These are phyloP conservation scores for Byssochlamys sp. DNA, from an alignment of 2,329 filamentous ascomycete genomes.

Conservation along the genomic window DNA sequence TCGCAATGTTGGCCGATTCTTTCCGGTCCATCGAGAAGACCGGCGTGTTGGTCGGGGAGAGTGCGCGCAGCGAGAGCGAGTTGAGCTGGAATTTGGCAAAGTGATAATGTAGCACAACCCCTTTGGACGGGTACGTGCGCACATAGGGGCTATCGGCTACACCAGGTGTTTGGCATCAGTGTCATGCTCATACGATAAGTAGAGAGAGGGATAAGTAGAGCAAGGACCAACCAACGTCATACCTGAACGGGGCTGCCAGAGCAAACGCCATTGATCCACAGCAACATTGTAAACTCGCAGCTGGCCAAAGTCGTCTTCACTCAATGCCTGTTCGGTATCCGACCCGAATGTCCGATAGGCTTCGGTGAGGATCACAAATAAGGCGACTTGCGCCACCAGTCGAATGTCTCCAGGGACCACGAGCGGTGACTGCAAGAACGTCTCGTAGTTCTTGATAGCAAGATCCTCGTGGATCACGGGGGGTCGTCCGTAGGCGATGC, in stretches of 20 bases:
- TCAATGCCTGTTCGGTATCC: slow-evolving; percentile 44
- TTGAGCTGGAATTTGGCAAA: slow-evolving; percentile 47
- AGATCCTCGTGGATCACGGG: slow-evolving; percentile 51
- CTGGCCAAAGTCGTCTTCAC: slow-evolving; percentile 44
- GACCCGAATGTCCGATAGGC: slow-evolving; percentile 49
- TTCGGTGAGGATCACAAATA: slow-evolving; percentile 51
- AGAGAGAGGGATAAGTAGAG: no score
- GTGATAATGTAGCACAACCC: slow-evolving; percentile 44
- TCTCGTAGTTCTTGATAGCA: slow-evolving; percentile 49
- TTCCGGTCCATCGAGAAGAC: slow-evolving; percentile 37
- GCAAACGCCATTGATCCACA: slow-evolving; percentile 44
- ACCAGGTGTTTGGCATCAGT: background rate
- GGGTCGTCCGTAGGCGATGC: slow-evolving; percentile 51
- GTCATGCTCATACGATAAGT: background rate
- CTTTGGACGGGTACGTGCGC: slow-evolving; percentile 42
- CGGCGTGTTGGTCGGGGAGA: slow-evolving; percentile 34
- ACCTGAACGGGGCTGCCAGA: slow-evolving; percentile 40
- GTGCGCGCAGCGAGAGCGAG: slow-evolving; percentile 31
- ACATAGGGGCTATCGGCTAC: slow-evolving; percentile 37
- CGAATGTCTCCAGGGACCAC: slow-evolving; percentile 48
- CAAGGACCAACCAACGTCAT: slow-evolving; percentile 9
- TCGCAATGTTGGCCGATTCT: slow-evolving; percentile 38
- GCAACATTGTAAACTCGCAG: slow-evolving; percentile 37
- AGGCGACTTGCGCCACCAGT: slow-evolving; percentile 48
- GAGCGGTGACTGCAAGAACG: slow-evolving; percentile 44